Base-by-base conservation (phyloP, 2,329 filamentous ascomycete genomes). In the Monosporascus sp. region DNA sequence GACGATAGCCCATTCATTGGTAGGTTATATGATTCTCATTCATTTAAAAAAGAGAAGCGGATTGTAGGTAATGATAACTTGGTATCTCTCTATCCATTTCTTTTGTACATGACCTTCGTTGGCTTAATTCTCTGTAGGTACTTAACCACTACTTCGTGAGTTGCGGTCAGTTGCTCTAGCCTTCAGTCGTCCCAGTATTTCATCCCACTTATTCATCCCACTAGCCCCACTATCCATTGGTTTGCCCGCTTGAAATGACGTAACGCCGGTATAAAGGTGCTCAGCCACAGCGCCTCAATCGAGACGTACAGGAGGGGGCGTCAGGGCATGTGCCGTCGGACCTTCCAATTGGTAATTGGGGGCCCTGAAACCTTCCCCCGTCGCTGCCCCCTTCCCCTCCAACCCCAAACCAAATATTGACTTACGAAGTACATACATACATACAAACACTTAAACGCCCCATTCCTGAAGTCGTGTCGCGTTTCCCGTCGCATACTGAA, bases 341-440 rank as follows among this genome's bases (percentile, higher is more conserved):
- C 11, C 11, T 34, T 17, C 49, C 36, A 50, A 25, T 27, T 27
- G 37, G 47, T 34, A 49, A 49, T 46, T 51, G n/a, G 22, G 5
- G 18, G 25, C 17, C 4, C 31, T 14, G 11, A 49, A 47, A 37
- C 27, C 27, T 25, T 46, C 36, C 48, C 25, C 27, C 8, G 27
- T 27, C 27, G 27, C 27, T 27, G 27, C 3, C 8, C 27, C 9
- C 9, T 31, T 8, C 27, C 57, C 57, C 58, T 61, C 60, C 55
- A 60, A 51, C 52, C 54, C 60, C 50, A 64, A 58, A 51, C 62
- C 51, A 65, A 66, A 65, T 65, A 65, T 65, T 65, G 60, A 67
- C 60, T 60, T 62, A 20, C 17, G 27, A 14, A 11, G 11, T 34
- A 31, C 27, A 3, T 31, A 14, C 31, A 14, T 34, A 34, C 31